Conservation (phyloP, 2,329 filamentous ascomycete species). For the Penicillium sp. region DNA sequence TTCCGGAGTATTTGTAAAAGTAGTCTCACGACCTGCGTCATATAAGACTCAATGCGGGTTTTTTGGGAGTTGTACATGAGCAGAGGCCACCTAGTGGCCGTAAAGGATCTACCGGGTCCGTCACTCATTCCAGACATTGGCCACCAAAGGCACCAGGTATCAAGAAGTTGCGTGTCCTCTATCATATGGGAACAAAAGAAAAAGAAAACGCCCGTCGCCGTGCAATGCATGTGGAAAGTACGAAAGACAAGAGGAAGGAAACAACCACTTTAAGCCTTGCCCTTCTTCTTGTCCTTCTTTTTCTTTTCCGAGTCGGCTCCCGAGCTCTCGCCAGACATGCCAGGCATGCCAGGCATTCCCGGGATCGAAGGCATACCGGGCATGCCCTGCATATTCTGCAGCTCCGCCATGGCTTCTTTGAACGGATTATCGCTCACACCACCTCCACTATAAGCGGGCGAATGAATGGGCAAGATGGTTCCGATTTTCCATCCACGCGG, state of each 20-base stretch:
- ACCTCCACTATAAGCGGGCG: slow-evolving; percentile 84
- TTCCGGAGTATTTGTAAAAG: neutral
- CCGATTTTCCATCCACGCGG: slow-evolving; percentile 91
- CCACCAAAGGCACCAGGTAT: slow-evolving; percentile 1
- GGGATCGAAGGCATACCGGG: slow-evolving; percentile 43
- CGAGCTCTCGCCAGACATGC: slow-evolving; percentile 34
- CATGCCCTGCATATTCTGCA: slow-evolving; percentile 58
- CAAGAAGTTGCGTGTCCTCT: slow-evolving; percentile 6
- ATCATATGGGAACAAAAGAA: slow-evolving; percentile 5
- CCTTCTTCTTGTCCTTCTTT: slow-evolving; percentile 54
- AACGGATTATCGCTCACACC: slow-evolving; percentile 93
- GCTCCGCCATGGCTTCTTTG: slow-evolving; percentile 95
- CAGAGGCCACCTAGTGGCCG: neutral
- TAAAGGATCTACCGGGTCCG: neutral
- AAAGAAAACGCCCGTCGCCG: slow-evolving; percentile 24
- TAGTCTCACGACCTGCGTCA: neutral
- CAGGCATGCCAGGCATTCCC: slow-evolving; percentile 54
- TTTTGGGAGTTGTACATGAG: neutral
- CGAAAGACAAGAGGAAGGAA: slow-evolving; percentile 10
- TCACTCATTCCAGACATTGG: neutral
- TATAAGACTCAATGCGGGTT: neutral
- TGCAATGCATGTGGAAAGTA: slow-evolving; percentile 37
- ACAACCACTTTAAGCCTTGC: slow-evolving; percentile 36
- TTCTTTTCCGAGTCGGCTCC: slow-evolving; percentile 38
- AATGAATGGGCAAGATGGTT: slow-evolving; percentile 80